Evolutionary conservation across 139 green algal genomes (phyloP).

Genomic region (Trebouxia sp.): DNA sequence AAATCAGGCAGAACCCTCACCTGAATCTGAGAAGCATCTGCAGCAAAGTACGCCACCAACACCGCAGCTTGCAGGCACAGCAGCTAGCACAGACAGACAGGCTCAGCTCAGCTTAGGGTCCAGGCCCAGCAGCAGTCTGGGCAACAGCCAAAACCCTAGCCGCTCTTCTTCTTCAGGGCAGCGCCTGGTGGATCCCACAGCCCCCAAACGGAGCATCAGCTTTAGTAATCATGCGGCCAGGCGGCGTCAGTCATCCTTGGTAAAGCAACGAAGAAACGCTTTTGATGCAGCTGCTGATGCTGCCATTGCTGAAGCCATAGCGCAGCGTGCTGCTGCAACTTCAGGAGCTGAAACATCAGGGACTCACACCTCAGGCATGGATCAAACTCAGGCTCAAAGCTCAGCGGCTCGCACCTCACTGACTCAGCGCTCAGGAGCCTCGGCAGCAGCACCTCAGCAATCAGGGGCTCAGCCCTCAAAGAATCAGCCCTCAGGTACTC

Average conservation of each 20-base stretch:
- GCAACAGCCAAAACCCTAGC: too few relatives aligned
- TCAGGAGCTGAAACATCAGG: not conserved
- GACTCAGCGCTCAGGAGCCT: not conserved
- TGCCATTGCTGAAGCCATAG: not conserved
- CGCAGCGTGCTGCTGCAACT: not conserved
- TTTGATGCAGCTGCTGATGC: slow-evolving; percentile 14
- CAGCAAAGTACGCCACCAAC: not conserved
- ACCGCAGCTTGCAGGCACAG: not conserved
- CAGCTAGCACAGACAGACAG: slow-evolving; percentile 3
- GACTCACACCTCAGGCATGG: not conserved
- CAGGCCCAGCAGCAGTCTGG: too few relatives aligned
- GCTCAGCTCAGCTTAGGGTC: not conserved
- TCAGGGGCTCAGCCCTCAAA: too few relatives aligned
- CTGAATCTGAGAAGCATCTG: not conserved
- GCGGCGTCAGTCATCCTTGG: not conserved
- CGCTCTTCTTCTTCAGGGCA: not conserved
- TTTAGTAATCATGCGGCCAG: not conserved
- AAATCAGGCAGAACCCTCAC: too few relatives aligned
- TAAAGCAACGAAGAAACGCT: not conserved
- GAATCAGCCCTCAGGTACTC: not conserved
- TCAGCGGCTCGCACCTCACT: not conserved
- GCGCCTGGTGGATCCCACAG: not conserved
- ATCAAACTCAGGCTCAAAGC: not conserved
- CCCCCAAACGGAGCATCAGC: slow-evolving; percentile 1
- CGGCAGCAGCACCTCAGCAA: too few relatives aligned